Evolutionary conservation across 208 protist species (phyloP), one percentile per base, ranked within the genome.

Genomic region (Naegleria lovaniensis): DNA sequence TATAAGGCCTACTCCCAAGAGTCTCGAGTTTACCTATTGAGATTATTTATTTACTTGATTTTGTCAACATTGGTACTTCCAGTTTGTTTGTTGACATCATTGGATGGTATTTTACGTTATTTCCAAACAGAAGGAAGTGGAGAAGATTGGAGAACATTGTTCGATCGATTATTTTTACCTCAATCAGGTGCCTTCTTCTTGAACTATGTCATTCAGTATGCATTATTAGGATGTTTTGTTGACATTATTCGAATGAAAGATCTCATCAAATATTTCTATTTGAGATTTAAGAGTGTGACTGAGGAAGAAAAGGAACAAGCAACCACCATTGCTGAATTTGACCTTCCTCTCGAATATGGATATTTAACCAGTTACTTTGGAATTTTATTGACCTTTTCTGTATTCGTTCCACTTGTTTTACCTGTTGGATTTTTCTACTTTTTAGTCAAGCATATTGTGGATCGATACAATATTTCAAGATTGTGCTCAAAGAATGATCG

Each of bases 391-490:
- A 58, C 9, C 11, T 88, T 40, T 38, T 33, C 22, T 33, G 41
- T 88, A 19, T 88, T 88, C 36, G 33, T 38, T 52, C 85, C 85
- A 48, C 33, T 88, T n/a, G 55, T 88, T 13, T 38, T 88, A 22
- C 40, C 13, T 7, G 22, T 88, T 88, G 85, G 85, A 58, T 33
- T 88, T 33, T 15, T 88, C n/a, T 88, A 88, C 22, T 88, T 58
- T 39, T 38, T 88, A 11, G 33, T 38, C 0, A 88, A 88, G 22
- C 40, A 88, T 38, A 19, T 33, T 22, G 55, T 88, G 33, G 85
- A 88, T 58, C 7, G 85, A 58, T 39, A 88, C 41, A 88, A 88
- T 58, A 88, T 88, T 58, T 40, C 41, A 58, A 88, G 39, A 58
- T n/a, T 88, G 11, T 88, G 43, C 33, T 33, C 19, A 15, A 88